Conservation (phyloP, 2,329 filamentous ascomycete genomes). For the Incumbomyces delicatus region DNA sequence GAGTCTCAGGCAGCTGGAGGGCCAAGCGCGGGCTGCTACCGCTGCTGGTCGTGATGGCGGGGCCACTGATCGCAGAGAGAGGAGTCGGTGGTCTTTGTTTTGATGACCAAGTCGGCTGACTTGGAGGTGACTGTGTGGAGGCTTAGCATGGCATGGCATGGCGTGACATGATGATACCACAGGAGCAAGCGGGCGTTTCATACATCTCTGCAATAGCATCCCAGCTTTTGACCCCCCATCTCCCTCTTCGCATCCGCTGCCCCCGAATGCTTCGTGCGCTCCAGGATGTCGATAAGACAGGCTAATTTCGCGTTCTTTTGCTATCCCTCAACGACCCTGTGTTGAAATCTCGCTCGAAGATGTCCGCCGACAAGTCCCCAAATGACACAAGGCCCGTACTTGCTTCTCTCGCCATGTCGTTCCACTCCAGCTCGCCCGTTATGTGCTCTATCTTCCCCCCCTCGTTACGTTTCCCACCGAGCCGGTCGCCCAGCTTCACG, state of each 20-base stretch:
- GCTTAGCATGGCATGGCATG: neutral
- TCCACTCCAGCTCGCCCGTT: slow-evolving; percentile 46
- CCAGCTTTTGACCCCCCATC: neutral
- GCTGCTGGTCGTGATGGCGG: slow-evolving; percentile 29
- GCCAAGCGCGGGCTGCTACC: slow-evolving; percentile 50
- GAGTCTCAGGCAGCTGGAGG: slow-evolving; percentile 72
- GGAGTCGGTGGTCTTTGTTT: slow-evolving; percentile 36
- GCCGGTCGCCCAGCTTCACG: slow-evolving; percentile 68
- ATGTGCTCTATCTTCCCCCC: slow-evolving; percentile 49
- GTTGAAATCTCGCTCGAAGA: neutral
- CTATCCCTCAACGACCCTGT: neutral
- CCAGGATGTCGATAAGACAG: neutral
- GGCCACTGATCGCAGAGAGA: slow-evolving; percentile 23
- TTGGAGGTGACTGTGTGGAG: no score
- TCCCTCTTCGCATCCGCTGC: neutral
- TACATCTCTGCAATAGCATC: neutral
- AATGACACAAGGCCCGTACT: no score
- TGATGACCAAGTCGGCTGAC: slow-evolving; percentile 20
- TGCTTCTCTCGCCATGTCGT: slow-evolving; percentile 10
- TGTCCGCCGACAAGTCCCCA: neutral
- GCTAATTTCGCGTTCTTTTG: neutral
- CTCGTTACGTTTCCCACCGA: slow-evolving; percentile 45
- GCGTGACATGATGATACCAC: slow-evolving; percentile 7
- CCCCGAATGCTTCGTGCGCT: no score
- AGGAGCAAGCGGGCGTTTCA: slow-evolving; percentile 6